Conservation (phyloP, 306 rosid genomes). For the Pachyrhizus erosus region DNA sequence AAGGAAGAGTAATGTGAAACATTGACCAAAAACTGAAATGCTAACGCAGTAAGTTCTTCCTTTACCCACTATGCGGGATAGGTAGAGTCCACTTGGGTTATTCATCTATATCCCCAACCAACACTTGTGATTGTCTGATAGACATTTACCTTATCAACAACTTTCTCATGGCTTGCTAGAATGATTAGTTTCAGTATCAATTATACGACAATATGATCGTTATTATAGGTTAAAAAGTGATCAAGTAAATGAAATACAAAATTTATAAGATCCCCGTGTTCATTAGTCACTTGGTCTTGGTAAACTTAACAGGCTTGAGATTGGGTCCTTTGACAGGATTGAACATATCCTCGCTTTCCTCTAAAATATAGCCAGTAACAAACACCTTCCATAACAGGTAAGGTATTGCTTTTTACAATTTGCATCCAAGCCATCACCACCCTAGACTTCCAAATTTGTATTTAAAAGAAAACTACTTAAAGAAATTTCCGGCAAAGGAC, state of each 20-base stretch:
- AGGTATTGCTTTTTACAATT: no score
- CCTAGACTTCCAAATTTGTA: no score
- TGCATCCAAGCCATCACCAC: no score
- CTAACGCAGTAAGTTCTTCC: slow-evolving; percentile 5
- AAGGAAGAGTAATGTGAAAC: background rate
- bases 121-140: background rate
- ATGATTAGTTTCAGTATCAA: background rate
- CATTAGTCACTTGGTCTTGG: no score
- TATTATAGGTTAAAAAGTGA: background rate
- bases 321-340: no score
- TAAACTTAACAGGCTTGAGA: no score
- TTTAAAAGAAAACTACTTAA: no score
- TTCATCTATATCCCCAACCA: background rate
- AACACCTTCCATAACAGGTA: no score
- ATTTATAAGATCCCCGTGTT: no score
- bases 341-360: no score
- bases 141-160: background rate
- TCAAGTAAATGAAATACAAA: background rate
- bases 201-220: background rate
- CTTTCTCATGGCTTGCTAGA: background rate
- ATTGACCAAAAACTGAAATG: no score
- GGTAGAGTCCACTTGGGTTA: background rate
- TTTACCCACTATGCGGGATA: background rate
- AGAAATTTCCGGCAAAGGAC: no score
- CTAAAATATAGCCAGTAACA: background rate